A percentile compares a stretch with the other conserved stretches of the same genome.
These are phyloP conservation scores for Sarocladium kiliense DNA, from an alignment of 2,329 filamentous ascomycete species.

Conservation along the genomic window DNA sequence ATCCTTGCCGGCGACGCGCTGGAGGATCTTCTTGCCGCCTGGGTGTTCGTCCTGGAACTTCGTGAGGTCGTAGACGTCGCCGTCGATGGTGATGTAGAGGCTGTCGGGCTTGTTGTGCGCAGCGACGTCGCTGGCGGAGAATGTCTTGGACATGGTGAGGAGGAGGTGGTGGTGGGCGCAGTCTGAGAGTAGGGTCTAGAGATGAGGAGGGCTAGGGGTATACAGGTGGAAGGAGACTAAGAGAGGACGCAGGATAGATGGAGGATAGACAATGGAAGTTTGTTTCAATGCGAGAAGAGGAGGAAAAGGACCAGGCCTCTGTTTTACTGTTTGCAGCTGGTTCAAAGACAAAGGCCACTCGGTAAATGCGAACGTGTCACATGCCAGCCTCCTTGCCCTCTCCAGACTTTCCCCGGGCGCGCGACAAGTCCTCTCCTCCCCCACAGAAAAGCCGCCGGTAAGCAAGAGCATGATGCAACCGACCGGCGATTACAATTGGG, in stretches of 20 bases:
- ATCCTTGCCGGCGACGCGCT: slow-evolving; percentile 59
- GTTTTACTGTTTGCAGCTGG: slow-evolving; percentile 3
- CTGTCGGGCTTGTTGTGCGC: slow-evolving; percentile 84
- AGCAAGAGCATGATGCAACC: neutral
- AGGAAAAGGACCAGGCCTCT: neutral
- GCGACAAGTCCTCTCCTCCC: too few species aligned
- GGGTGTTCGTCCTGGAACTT: slow-evolving; percentile 83
- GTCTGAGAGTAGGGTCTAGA: slow-evolving; percentile 8
- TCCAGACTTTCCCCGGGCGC: neutral
- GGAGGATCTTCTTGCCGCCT: slow-evolving; percentile 63
- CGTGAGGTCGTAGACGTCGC: slow-evolving; percentile 93
- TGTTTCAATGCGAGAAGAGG: neutral
- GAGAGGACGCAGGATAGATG: neutral
- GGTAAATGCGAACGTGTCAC: slow-evolving; percentile 1
- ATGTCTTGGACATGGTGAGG: slow-evolving; percentile 75
- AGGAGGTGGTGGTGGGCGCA: slow-evolving; percentile 1
- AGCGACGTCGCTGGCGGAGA: slow-evolving; percentile 79
- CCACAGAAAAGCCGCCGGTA: neutral
- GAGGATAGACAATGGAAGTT: neutral
- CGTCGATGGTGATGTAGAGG: slow-evolving; percentile 86
- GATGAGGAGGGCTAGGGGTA: neutral
- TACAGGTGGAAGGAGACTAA: neutral
- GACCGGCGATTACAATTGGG: too few species aligned
- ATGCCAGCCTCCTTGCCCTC: neutral
- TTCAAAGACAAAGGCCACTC: neutral